These are phyloP conservation scores for Coemansia linderi DNA, from an alignment of 371 early-diverging fungal genomes.

Conservation along the genomic window DNA sequence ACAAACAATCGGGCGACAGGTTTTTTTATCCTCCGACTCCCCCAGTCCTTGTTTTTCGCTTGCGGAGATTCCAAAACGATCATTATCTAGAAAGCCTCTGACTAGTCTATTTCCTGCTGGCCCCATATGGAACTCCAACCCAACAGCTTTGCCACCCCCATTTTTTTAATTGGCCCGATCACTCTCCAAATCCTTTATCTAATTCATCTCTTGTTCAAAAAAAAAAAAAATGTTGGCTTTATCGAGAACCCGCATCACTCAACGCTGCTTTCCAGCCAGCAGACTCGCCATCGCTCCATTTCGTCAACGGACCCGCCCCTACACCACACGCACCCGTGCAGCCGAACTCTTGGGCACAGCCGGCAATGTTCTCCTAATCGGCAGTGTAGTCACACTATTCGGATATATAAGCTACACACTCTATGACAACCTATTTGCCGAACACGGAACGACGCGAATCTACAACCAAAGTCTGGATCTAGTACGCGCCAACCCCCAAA, in stretches of 20 bases:
- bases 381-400: conserved; percentile 43
- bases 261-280: not conserved
- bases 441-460: conserved; percentile 41
- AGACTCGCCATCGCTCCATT: not conserved
- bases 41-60: not conserved
- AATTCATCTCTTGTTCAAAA: not conserved
- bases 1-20: too few relatives aligned
- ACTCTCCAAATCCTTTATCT: not conserved
- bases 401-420: conserved; percentile 50
- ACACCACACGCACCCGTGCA: not conserved
- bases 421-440: conserved; percentile 47
- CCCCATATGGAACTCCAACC: not conserved
- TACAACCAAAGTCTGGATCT: conserved; percentile 51
- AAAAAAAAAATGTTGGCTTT: not conserved
- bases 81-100: too few relatives aligned
- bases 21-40: too few relatives aligned
- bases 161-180: not conserved
- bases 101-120: not conserved
- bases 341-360: conserved; percentile 15
- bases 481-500: conserved; percentile 38
- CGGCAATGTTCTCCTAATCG: conserved; percentile 36
- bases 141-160: too few relatives aligned
- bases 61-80: too few relatives aligned
- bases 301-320: not conserved
- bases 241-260: not conserved